Evolutionary conservation across 164 flowering plant genomes (phyloP), one percentile per base, ranked within the genome.

Genomic region (Vitis rupestris): DNA sequence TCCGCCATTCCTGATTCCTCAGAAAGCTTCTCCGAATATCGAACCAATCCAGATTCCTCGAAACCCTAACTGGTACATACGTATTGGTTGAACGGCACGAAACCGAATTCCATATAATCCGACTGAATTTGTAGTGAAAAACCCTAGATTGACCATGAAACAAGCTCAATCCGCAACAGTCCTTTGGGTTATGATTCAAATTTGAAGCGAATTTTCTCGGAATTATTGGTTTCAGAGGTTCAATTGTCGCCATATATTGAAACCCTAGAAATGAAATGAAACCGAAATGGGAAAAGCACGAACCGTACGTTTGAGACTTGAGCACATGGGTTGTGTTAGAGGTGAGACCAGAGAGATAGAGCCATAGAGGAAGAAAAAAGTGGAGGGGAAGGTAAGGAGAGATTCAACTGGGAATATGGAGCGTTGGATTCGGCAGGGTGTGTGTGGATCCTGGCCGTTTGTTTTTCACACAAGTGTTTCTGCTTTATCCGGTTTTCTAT

Each of bases 161-260:
- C 63, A 73, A 74, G 59, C 65, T 55, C 51, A 77, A 70, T 58
- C 70, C 73, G 29, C 65, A 69, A 2, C 58, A 48, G 53, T 73
- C 58, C 3, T 61, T 70, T 1, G 57, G 44, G 50, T 68, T 67
- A n/a, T 14, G 51, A 55, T 64, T 67, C 4, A 79, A 67, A 59
- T 56, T 67, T 13, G 75, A 9, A 29, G 54, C 59, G 12, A 83
- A 31, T 63, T 59, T 76, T 1, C 60, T 55, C 61, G 59, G 63
- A 10, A 77, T 61, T 52, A 75, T 23, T 3, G 82, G 82, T 13
- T 74, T 79, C n/a, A 76, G 67, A 19, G 74, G 72, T 44, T 86
- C 82, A 15, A 85, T 64, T 50, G 80, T 64, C 4, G 85, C 29
- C 85, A 85, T 84, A 16, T 84, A 16, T 13, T 9, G 10, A 50